A percentile compares a stretch with the other conserved stretches of the same genome.
Evolutionary conservation across 495 filamentous ascomycete genomes (phyloP).

Genomic region (Aspergillus cavernicola): DNA sequence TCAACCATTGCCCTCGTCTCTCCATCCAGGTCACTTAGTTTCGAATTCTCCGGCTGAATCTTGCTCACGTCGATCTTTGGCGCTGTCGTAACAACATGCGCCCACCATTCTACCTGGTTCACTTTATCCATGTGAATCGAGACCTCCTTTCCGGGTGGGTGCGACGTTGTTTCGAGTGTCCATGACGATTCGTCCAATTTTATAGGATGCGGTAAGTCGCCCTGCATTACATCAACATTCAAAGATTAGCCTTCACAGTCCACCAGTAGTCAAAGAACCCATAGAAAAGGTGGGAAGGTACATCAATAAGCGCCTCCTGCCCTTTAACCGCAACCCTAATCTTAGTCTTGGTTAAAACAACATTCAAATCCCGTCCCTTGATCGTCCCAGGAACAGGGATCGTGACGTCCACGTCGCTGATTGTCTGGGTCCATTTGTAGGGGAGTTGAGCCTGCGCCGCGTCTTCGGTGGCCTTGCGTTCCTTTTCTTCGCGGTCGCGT

Average conservation of each 20-base stretch:
- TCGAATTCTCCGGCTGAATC: constrained; percentile 89
- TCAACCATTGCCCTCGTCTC: constrained; percentile 98
- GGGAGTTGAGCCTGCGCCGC: constrained; percentile 88
- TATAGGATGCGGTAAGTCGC: constrained; percentile 77
- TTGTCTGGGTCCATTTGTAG: constrained; percentile 98
- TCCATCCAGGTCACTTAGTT: constrained; percentile 86
- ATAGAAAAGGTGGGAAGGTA: constrained; percentile 33
- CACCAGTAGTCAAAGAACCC: neutral
- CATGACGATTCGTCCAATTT: constrained; percentile 84
- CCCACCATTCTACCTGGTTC: constrained; percentile 98
- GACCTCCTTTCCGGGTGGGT: constrained; percentile 65
- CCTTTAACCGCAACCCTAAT: constrained; percentile 85
- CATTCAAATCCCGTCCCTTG: constrained; percentile 77
- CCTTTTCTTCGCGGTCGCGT: constrained; percentile 56
- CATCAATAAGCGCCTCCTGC: constrained; percentile 79
- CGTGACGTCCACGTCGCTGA: constrained; percentile 81
- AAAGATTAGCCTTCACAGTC: neutral
- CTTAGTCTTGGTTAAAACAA: constrained; percentile 75
- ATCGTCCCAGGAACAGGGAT: constrained; percentile 72
- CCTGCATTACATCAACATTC: constrained; percentile 45
- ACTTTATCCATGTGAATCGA: constrained; percentile 91
- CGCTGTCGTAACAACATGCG: constrained; percentile 78
- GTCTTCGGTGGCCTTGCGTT: constrained; percentile 70
- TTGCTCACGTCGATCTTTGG: constrained; percentile 86
- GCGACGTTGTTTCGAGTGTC: constrained; percentile 72